A percentile compares a stretch with the other conserved stretches of the same genome.
phyloP scores from a whole-genome alignment of 179 eudicot species.

The Silene coronaria region DNA sequence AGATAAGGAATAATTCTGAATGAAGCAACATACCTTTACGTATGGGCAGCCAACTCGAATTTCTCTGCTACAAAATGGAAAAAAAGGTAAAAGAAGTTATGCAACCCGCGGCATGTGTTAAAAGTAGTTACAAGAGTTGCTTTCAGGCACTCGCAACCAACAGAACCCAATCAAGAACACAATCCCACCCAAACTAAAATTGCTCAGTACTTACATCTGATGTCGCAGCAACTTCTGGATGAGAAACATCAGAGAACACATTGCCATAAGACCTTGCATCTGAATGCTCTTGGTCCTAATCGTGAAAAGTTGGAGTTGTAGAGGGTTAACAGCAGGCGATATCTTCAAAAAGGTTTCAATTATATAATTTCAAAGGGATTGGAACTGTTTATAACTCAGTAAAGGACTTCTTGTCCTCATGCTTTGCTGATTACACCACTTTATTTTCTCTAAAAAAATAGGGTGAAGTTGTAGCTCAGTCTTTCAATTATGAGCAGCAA shows the following conservation, averaged over 20 bases:
- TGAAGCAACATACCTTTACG: conserved; percentile 37
- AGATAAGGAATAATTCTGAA: background rate
- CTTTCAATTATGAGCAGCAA: background rate
- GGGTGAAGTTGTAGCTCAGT: background rate
- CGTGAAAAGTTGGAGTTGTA: conserved; percentile 3
- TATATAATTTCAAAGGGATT: background rate
- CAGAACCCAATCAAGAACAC: background rate
- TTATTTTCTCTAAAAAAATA: background rate
- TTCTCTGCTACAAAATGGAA: conserved; percentile 33
- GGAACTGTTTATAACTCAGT: background rate
- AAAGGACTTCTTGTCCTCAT: background rate
- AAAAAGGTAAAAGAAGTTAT: background rate
- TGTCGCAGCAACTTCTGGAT: conserved; percentile 23
- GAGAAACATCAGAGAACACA: conserved; percentile 9
- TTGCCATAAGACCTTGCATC: conserved; percentile 16
- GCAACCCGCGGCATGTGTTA: conserved; percentile 8
- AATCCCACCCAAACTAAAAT: background rate
- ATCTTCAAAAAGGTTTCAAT: background rate
- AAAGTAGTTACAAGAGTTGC: background rate
- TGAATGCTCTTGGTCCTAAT: conserved; percentile 23
- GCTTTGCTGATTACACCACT: background rate
- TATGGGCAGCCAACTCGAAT: conserved; percentile 22
- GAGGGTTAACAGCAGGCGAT: background rate
- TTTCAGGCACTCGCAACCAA: background rate
- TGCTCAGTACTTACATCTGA: conserved; percentile 15